Conservation (phyloP, 1,284 basidiomycete genomes). For the Papiliotrema nemorosa region DNA sequence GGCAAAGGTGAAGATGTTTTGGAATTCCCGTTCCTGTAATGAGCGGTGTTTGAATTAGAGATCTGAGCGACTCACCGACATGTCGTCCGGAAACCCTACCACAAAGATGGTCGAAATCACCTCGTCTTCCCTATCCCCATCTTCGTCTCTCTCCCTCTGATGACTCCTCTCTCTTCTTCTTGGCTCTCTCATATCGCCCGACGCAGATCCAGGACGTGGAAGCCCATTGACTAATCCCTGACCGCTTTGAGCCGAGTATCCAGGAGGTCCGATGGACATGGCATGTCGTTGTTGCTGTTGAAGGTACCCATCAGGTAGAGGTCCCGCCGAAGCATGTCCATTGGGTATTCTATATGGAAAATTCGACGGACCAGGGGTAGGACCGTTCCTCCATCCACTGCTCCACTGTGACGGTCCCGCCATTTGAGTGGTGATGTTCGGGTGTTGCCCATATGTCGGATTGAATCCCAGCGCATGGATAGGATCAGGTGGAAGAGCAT, state of each 20-base stretch:
- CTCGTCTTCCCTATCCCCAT: constrained; percentile 57
- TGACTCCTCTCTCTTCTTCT: constrained; percentile 13
- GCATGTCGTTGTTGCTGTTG: not conserved
- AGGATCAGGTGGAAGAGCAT: constrained; percentile 46
- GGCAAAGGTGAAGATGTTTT: constrained; percentile 98
- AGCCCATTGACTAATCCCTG: constrained; percentile 1
- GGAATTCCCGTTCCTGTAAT: constrained; percentile 91
- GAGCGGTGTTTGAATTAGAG: not conserved
- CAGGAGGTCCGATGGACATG: not conserved
- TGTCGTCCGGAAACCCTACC: constrained; percentile 97
- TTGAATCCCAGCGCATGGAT: too few relatives aligned
- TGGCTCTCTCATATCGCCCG: constrained; percentile 5
- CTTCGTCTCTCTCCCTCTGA: constrained; percentile 18
- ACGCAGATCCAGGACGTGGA: constrained; percentile 12
- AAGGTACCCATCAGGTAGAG: not conserved
- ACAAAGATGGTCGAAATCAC: constrained; percentile 98
- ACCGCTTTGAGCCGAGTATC: constrained; percentile 5
- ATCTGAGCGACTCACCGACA: constrained; percentile 66
- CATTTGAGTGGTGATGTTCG: too few relatives aligned
- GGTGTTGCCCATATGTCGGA: too few relatives aligned
- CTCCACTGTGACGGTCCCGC: too few relatives aligned
- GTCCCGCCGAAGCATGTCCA: not conserved
- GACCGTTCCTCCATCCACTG: too few relatives aligned
- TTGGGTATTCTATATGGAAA: too few relatives aligned
- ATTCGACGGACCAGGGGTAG: too few relatives aligned